Base-by-base conservation (phyloP, 2,329 filamentous ascomycete genomes). In the Fusarium staphyleae region DNA sequence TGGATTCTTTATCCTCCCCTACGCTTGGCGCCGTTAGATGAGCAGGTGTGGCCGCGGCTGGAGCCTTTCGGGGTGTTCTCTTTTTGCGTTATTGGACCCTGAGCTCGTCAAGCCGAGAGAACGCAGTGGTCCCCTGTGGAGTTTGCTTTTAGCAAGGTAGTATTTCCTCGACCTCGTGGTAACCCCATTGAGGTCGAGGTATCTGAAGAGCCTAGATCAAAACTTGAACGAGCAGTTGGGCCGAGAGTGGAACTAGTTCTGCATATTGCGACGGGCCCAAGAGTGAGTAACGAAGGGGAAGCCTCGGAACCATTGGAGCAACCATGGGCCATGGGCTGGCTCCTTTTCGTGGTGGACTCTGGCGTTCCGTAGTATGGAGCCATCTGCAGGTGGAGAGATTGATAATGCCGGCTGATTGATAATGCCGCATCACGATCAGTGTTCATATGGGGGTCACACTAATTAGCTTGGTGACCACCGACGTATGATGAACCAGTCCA, bases 341-440 rank as follows among this genome's bases (percentile, higher is more conserved):
- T 52, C 55, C 53, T 52, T 58, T 32, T 16, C 37, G 28, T 34
- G 39, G 55, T 63, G 63, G 55, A 26, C 34, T 63, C 57, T 16
- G 28, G 39, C 47, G 36, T 40, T 42, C 44, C 30, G 42, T 45
- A 48, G 58, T 36, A 56, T 46, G 57, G 51, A 48, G 48, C 37
- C 26, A 39, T 41, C 18, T 43, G 48, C 49, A 52, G 41, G 51
- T 41, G 32, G 43, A 37, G 53, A 60, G 60, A 66, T 66, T 64
- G 63, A 66, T 66, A 66, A 66, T 49, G 45, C 42, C 55, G 41
- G 37, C 42, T 64, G 55, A 66, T 66, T 66, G 62, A 66, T 65
- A 63, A 66, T 63, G 50, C 54, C 57, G 62, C 62, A 59, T 59
- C 60, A 32, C 48, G 48, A 56, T 52, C 47, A 44, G 18, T 19